These are phyloP conservation scores for Ustilago loliicola DNA, from an alignment of 1,284 basidiomycete species.

Conservation along the genomic window DNA sequence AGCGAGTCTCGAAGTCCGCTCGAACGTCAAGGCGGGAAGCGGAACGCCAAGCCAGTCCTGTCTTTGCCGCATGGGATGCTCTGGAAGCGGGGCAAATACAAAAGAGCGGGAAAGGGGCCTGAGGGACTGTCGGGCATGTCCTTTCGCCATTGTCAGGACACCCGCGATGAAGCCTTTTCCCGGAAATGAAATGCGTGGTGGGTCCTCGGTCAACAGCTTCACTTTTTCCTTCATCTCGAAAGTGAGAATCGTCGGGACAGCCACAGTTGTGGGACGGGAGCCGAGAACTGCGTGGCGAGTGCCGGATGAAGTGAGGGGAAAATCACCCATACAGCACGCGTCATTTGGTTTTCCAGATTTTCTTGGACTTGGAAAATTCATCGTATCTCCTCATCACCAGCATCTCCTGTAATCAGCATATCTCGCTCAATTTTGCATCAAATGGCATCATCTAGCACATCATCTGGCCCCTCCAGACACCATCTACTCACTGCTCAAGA, in stretches of 20 bases:
- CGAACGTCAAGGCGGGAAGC: neutral
- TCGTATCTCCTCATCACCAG: too few species aligned
- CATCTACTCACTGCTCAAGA: too few species aligned
- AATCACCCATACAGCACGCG: too few species aligned
- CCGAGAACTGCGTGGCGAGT: neutral
- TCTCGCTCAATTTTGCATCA: too few species aligned
- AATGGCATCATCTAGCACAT: too few species aligned
- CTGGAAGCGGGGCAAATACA: neutral
- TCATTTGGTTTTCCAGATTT: too few species aligned
- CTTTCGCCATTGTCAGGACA: neutral
- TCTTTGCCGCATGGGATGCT: neutral
- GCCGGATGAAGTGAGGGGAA: neutral
- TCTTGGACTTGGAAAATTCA: too few species aligned
- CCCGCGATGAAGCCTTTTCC: constrained; percentile 2
- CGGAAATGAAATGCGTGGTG: neutral
- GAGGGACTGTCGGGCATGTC: neutral
- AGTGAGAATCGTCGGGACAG: neutral
- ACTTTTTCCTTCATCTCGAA: neutral
- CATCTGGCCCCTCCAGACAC: too few species aligned
- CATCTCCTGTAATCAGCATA: too few species aligned
- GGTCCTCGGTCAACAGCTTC: neutral
- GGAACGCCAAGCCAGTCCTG: neutral
- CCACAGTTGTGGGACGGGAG: neutral
- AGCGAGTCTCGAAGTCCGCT: neutral
- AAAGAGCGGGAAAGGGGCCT: too few species aligned